A percentile compares a stretch with the other conserved stretches of the same genome.
These are phyloP conservation scores for Tetrahymena thermophila DNA, from an alignment of 73 alveolate genomes.

Conservation along the genomic window DNA sequence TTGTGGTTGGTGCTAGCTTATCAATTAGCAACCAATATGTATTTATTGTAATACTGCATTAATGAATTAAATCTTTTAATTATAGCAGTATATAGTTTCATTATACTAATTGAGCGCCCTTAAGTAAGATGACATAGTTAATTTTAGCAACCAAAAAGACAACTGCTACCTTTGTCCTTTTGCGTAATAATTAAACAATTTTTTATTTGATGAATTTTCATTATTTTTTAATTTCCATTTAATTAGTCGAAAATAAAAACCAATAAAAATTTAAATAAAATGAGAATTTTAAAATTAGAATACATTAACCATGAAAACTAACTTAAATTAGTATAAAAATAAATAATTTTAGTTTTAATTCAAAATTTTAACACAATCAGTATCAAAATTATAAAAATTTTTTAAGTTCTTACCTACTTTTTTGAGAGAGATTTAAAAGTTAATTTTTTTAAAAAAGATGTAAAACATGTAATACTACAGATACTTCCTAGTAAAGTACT, in stretches of 20 bases:
- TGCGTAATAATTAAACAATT: background rate
- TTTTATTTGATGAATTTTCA: background rate
- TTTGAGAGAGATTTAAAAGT: background rate
- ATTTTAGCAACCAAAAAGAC: background rate
- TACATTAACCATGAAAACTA: no score
- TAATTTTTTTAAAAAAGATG: background rate
- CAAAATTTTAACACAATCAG: no score
- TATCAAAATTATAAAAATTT: no score
- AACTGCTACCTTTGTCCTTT: background rate
- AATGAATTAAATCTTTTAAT: background rate
- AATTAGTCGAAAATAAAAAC: no score
- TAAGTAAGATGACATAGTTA: background rate
- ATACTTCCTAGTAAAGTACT: background rate
- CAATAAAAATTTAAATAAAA: no score
- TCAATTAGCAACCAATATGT: background rate
- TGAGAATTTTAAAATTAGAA: no score
- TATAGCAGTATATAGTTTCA: background rate
- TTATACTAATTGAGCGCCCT: background rate
- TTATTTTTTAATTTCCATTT: background rate
- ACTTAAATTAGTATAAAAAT: no score
- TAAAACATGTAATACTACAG: background rate
- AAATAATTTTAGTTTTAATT: no score
- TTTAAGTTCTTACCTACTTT: no score
- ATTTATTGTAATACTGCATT: background rate
- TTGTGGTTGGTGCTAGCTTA: background rate